phyloP scores from a whole-genome alignment of 1,139 yeast species.

The Taphrina pruni region DNA sequence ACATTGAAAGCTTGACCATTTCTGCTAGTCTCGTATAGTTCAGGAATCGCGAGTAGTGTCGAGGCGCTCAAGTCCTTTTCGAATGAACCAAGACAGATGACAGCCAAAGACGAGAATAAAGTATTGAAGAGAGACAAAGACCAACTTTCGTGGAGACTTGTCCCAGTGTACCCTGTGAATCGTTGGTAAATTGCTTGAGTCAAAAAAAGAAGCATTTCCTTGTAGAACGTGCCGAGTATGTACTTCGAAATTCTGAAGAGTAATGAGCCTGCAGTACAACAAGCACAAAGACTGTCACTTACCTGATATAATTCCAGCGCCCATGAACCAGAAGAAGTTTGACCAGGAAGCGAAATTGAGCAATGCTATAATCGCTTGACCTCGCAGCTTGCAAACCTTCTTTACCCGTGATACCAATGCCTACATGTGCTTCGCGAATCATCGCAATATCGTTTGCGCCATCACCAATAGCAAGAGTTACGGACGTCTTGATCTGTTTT shows the following conservation, averaged over 20 bases:
- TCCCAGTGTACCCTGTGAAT: constrained; percentile 86
- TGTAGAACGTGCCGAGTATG: constrained; percentile 91
- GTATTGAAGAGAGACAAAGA: constrained; percentile 97
- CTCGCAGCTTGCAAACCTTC: constrained; percentile 98
- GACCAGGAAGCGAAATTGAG: constrained; percentile 83
- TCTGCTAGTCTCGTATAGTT: constrained; percentile 76
- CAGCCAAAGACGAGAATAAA: constrained; percentile 89
- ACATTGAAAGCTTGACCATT: constrained; percentile 76
- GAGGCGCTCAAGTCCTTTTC: constrained; percentile 89
- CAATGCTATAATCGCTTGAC: constrained; percentile 92
- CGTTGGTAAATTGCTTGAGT: constrained; percentile 89
- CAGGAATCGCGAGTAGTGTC: constrained; percentile 89
- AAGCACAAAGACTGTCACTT: background rate
- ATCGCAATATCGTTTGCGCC: constrained; percentile 99
- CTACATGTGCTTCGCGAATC: constrained; percentile 98
- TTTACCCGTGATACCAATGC: constrained; percentile 94
- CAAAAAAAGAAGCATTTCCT: constrained; percentile 84
- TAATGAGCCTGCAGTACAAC: background rate
- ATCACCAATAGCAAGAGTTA: constrained; percentile 97
- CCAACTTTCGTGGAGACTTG: constrained; percentile 94
- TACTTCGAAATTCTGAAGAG: constrained; percentile 76
- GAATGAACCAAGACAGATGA: constrained; percentile 90
- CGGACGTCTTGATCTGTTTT: constrained; percentile 65
- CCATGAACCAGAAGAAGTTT: constrained; percentile 92
- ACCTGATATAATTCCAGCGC: constrained; percentile 78